phyloP scores from a whole-genome alignment of 2,329 filamentous ascomycete species.

The Colletotrichum coccodes region DNA sequence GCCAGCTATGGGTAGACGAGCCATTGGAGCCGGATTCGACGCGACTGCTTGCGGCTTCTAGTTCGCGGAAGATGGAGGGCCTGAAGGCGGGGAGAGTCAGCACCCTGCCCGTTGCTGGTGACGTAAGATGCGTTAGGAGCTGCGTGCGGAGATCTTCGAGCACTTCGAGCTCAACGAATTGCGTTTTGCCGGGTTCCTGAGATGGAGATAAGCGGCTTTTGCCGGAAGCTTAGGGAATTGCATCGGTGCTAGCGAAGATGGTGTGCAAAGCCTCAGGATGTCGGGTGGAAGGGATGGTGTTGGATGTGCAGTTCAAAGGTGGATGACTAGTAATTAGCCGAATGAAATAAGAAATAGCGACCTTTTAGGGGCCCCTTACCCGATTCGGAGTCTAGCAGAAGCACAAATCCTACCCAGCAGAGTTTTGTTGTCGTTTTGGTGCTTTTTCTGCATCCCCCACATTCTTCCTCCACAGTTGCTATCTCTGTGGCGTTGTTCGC shows the following conservation, averaged over 20 bases:
- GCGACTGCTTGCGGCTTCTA: constrained; percentile 26
- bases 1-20: constrained; percentile 38
- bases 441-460: background rate
- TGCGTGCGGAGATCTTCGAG: constrained; percentile 39
- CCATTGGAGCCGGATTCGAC: background rate
- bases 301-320: background rate
- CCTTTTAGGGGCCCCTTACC: background rate
- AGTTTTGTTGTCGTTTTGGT: no score
- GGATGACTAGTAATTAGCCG: background rate
- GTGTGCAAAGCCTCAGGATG: background rate
- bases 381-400: background rate
- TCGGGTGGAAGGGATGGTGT: background rate
- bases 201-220: constrained; percentile 39
- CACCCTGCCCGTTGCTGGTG: constrained; percentile 33
- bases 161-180: constrained; percentile 40
- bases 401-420: no score
- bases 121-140: constrained; percentile 37
- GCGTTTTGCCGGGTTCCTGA: constrained; percentile 37
- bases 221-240: constrained; percentile 38
- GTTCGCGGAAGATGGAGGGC: constrained; percentile 31
- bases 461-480: no score
- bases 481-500: no score
- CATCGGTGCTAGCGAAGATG: background rate
- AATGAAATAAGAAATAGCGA: background rate
- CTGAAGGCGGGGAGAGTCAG: constrained; percentile 42